Conservation (phyloP, 176 grass and related monocot species). For the Musa acuminata region DNA sequence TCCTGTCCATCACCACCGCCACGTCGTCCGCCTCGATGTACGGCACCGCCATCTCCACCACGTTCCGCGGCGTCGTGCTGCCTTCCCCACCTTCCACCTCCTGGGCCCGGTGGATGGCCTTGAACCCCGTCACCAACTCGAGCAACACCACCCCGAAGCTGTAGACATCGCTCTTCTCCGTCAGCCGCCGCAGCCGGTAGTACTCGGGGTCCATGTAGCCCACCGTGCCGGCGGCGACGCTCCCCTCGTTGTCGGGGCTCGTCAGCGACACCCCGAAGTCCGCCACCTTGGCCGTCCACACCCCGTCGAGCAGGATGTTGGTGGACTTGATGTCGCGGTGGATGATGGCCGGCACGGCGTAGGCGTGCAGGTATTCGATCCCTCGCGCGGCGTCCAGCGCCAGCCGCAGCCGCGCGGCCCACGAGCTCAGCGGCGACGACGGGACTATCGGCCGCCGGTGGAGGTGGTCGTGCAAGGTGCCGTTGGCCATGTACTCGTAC, state of each 20-base stretch:
- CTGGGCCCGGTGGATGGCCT: slow-evolving; percentile 53
- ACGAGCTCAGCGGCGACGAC: slow-evolving; percentile 49
- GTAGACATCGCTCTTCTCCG: slow-evolving; percentile 81
- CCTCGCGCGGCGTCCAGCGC: slow-evolving; percentile 85
- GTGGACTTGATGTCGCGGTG: slow-evolving; percentile 94
- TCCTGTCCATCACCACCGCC: slow-evolving; percentile 29
- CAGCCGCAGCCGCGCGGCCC: slow-evolving; percentile 53
- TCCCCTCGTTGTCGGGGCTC: slow-evolving; percentile 12
- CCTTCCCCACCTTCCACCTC: slow-evolving; percentile 32
- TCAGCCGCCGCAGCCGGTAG: slow-evolving; percentile 81
- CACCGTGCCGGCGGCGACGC: slow-evolving; percentile 55
- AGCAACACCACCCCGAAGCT: slow-evolving; percentile 90
- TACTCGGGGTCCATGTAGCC: slow-evolving; percentile 98
- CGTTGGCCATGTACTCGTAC: slow-evolving; percentile 18
- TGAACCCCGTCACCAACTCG: slow-evolving; percentile 70
- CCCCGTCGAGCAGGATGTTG: slow-evolving; percentile 77
- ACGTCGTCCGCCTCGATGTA: slow-evolving; percentile 33
- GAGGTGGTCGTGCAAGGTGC: slow-evolving; percentile 28
- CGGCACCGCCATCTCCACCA: slow-evolving; percentile 67
- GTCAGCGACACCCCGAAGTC: slow-evolving; percentile 84
- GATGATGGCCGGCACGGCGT: slow-evolving; percentile 85
- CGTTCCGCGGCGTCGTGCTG: slow-evolving; percentile 36
- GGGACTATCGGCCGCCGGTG: slow-evolving; percentile 13
- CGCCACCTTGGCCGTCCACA: slow-evolving; percentile 89
- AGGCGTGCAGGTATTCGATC: slow-evolving; percentile 89